Evolutionary conservation across 768 basidiomycete species (phyloP), one percentile per base, ranked within the genome.

Genomic region (Tulasnella sp.): DNA sequence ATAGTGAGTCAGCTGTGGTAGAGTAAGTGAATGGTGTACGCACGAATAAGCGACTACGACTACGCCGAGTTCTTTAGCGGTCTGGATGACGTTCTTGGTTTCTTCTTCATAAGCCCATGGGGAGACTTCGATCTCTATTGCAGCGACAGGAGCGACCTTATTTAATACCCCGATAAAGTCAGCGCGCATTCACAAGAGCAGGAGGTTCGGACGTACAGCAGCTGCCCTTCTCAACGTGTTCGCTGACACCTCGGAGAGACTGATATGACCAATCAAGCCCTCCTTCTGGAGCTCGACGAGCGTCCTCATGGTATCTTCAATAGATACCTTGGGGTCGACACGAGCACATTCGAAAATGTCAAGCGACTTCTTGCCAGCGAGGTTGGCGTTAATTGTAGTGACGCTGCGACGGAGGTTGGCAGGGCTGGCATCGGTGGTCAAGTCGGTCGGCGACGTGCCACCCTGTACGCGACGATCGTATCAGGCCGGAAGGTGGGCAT

Each of bases 51-150:
- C 81, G 11, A 77, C 65, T n/a, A 84, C 73, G 3, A 79, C 67
- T 49, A 83, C 71, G 0, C 74, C 75, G n/a, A 81, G 73, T 59
- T 81, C 78, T 45, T 70, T 66, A 5, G 77, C 76, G 1, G 78
- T 72, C 1, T 71, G 72, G 58, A 83, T 73, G 9, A 81, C 81
- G 70, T 73, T 69, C 62, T 72, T 73, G 14, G 77, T 73, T 51
- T 78, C 72, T 21, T 72, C 69, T 59, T 78, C 77, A 50, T 79
- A 80, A 1, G 75, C 71, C 74, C 78, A 82, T 2, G 77, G 74
- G 62, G 79, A 82, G 39, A 82, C 69, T 65, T 86, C 84, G 50
- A 84, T 81, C 65, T 86, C 82, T 6, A 81, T 78, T 14, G 76
- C 71, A 11, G 77, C 71, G 57, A 83, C 74, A 1, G 77, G 78